phyloP scores from a whole-genome alignment of 768 basidiomycete species.

The Boletus pseudopeckii region DNA sequence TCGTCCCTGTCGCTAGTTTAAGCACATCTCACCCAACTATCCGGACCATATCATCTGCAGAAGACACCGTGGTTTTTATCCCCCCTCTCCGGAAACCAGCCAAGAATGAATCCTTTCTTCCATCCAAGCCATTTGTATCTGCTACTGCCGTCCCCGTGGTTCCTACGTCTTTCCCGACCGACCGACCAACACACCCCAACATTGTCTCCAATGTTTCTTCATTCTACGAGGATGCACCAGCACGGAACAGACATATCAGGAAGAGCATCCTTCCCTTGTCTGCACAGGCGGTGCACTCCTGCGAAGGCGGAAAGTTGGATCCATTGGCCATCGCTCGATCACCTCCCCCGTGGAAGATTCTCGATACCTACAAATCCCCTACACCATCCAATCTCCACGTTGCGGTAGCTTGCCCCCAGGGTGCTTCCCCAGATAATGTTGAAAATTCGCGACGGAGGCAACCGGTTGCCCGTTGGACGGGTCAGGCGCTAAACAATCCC shows the following conservation, averaged over 20 bases:
- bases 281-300: constrained; percentile 18
- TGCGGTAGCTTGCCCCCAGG: background rate
- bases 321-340: constrained; percentile 26
- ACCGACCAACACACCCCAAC: background rate
- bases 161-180: background rate
- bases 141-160: background rate
- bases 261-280: constrained; percentile 16
- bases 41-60: constrained; percentile 5
- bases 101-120: background rate
- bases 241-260: background rate
- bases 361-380: background rate
- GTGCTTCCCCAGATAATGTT: background rate
- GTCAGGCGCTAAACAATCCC: constrained; percentile 3
- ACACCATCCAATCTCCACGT: background rate
- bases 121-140: background rate
- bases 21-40: background rate
- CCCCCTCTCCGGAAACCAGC: constrained; percentile 15
- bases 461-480: background rate
- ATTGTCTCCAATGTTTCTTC: constrained; percentile 9
- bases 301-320: constrained; percentile 12
- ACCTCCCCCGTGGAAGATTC: constrained; percentile 26
- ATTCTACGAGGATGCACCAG: constrained; percentile 17
- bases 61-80: constrained; percentile 16
- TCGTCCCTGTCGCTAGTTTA: background rate
- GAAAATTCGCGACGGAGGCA: background rate